phyloP scores from a whole-genome alignment of 2,329 filamentous ascomycete genomes.

The Aureobasidium namibiae region DNA sequence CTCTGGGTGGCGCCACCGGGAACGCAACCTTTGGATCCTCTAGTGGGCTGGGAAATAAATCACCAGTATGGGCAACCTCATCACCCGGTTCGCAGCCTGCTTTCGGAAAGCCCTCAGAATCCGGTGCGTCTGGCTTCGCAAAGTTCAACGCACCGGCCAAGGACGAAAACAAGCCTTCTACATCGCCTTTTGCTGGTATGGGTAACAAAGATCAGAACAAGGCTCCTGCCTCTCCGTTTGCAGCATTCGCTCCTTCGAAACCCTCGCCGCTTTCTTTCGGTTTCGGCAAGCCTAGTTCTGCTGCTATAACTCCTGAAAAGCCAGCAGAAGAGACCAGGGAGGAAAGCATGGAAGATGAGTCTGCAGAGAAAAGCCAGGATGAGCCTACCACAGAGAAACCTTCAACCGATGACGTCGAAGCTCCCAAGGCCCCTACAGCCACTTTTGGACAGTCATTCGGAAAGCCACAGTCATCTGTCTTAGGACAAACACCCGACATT shows the following conservation, averaged over 20 bases:
- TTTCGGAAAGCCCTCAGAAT: constrained; percentile 21
- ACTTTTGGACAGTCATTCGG: not conserved
- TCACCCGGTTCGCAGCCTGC: constrained; percentile 12
- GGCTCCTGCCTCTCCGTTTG: constrained; percentile 19
- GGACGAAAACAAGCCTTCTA: constrained; percentile 23
- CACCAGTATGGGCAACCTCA: constrained; percentile 16
- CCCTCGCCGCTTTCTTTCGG: constrained; percentile 19
- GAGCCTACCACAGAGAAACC: not conserved
- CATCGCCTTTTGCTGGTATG: constrained; percentile 14
- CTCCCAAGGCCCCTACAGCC: not conserved
- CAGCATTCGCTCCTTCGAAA: constrained; percentile 22
- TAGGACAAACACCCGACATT: constrained; percentile 1
- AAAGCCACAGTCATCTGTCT: not conserved
- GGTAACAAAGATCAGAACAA: constrained; percentile 11
- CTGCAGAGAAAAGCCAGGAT: not conserved
- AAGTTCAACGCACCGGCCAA: constrained; percentile 25
- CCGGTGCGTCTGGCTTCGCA: constrained; percentile 19
- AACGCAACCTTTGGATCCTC: constrained; percentile 18
- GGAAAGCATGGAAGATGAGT: constrained; percentile 18
- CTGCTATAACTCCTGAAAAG: constrained; percentile 1
- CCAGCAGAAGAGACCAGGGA: constrained; percentile 22
- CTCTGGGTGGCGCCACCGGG: constrained; percentile 13
- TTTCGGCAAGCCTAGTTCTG: constrained; percentile 14
- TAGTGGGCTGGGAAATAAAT: constrained; percentile 15
- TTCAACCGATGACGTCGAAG: not conserved